Evolutionary conservation across 2,329 filamentous ascomycete genomes (phyloP).

Genomic region (Mycosphaerella sp.): DNA sequence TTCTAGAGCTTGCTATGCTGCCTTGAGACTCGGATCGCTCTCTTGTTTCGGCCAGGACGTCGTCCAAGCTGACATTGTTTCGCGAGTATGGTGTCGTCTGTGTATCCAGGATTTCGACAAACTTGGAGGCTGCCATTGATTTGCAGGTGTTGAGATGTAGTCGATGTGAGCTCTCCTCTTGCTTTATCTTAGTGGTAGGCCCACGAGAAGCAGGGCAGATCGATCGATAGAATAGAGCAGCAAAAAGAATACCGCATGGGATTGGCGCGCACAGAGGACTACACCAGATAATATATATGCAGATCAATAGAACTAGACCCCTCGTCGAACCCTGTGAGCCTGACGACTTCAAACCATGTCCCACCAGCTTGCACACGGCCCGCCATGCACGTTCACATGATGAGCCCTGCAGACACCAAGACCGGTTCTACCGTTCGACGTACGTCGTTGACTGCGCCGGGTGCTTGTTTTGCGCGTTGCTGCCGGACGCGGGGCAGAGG

Average conservation of each 20-base stretch:
- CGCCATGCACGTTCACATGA: not conserved
- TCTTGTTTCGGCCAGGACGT: constrained; percentile 32
- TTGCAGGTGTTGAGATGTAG: not conserved
- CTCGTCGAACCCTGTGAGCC: not conserved
- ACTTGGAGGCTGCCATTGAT: constrained; percentile 33
- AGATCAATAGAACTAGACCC: not conserved
- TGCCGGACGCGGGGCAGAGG: too few relatives aligned
- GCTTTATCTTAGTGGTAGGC: too few relatives aligned
- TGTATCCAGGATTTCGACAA: constrained; percentile 35
- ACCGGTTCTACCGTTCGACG: not conserved
- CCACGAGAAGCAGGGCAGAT: too few relatives aligned
- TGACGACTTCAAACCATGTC: not conserved
- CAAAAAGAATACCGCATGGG: not conserved
- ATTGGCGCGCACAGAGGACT: not conserved
- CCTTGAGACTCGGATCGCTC: constrained; percentile 29
- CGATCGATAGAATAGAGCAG: too few relatives aligned
- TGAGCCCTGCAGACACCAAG: not conserved
- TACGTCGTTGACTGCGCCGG: too few relatives aligned
- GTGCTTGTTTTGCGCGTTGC: too few relatives aligned
- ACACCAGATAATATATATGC: not conserved
- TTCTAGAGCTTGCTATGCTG: constrained; percentile 19
- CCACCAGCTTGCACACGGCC: too few relatives aligned
- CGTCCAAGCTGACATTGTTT: constrained; percentile 34
- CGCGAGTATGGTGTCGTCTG: constrained; percentile 28
- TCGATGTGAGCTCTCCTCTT: not conserved